phyloP scores from a whole-genome alignment of 352 stramenopile species.

The Phytophthora fragariaefolia region DNA sequence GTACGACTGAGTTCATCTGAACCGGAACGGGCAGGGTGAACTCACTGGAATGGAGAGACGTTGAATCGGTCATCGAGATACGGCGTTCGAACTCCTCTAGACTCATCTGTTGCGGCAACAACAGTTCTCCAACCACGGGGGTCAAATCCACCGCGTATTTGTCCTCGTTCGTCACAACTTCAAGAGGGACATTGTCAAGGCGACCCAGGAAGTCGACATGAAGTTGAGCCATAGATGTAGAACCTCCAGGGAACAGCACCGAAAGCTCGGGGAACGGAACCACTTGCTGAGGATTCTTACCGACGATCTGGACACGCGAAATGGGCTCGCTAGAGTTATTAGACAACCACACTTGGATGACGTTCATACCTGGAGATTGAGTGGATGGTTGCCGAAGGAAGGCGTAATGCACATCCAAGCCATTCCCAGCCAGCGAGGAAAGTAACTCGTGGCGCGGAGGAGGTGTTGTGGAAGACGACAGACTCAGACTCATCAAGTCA shows the following conservation, averaged over 20 bases:
- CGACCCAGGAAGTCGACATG: conserved; percentile 84
- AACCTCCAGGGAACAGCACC: conserved; percentile 81
- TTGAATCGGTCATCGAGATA: conserved; percentile 63
- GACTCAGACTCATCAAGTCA: conserved; percentile 71
- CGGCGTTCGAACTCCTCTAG: conserved; percentile 76
- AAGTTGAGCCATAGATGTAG: conserved; percentile 77
- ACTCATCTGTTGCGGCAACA: conserved; percentile 75
- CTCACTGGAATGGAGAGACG: conserved; percentile 65
- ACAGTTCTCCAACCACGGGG: conserved; percentile 68
- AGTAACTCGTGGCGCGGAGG: conserved; percentile 58
- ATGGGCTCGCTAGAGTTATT: conserved; percentile 76
- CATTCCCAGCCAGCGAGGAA: conserved; percentile 56
- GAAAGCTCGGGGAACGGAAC: conserved; percentile 85
- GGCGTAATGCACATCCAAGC: conserved; percentile 70
- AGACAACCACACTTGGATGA: conserved; percentile 72
- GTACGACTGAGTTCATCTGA: conserved; percentile 54
- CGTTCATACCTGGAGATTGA: conserved; percentile 71
- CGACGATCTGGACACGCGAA: conserved; percentile 51
- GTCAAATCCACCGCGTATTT: conserved; percentile 65
- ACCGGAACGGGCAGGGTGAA: conserved; percentile 58
- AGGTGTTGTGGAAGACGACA: conserved; percentile 45
- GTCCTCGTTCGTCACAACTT: conserved; percentile 63
- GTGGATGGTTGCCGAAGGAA: conserved; percentile 69
- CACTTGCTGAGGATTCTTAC: conserved; percentile 53
- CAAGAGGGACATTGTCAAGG: conserved; percentile 70